phyloP scores from a whole-genome alignment of 2,329 filamentous ascomycete species.

The Calonectria fujianensis region DNA sequence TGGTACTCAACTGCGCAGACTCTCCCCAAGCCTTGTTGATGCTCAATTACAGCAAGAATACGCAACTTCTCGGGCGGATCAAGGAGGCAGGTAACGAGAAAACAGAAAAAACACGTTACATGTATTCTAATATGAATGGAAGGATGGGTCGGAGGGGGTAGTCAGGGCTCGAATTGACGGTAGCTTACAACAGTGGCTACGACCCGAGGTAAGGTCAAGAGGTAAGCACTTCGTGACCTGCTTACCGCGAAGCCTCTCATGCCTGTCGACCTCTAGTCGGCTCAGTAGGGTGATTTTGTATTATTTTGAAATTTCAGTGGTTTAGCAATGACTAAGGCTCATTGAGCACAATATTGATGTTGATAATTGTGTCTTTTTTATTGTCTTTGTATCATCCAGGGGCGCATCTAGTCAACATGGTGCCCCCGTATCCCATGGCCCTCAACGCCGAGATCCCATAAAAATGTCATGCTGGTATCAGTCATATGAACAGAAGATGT shows the following conservation, averaged over 20 bases:
- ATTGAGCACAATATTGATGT: slow-evolving; percentile 29
- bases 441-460: slow-evolving; percentile 61
- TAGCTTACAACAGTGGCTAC: slow-evolving; percentile 43
- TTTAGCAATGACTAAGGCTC: slow-evolving; percentile 33
- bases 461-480: slow-evolving; percentile 60
- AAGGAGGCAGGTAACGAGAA: slow-evolving; percentile 51
- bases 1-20: slow-evolving; percentile 27
- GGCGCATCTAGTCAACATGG: slow-evolving; percentile 56
- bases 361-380: slow-evolving; percentile 45
- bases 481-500: slow-evolving; percentile 56
- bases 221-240: slow-evolving; percentile 69
- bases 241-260: slow-evolving; percentile 55
- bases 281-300: slow-evolving; percentile 49
- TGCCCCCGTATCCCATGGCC: slow-evolving; percentile 58
- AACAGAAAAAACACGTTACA: slow-evolving; percentile 42
- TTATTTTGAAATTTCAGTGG: slow-evolving; percentile 52
- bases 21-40: slow-evolving; percentile 32
- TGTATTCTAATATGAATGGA: slow-evolving; percentile 57
- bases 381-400: slow-evolving; percentile 51
- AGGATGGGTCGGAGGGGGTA: slow-evolving; percentile 39
- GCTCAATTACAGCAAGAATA: slow-evolving; percentile 27
- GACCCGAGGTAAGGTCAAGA: slow-evolving; percentile 71
- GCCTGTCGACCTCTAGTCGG: slow-evolving; percentile 44
- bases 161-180: slow-evolving; percentile 44
- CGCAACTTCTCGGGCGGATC: slow-evolving; percentile 35